Percentiles rank a stretch among this genome's conserved stretches.
Evolutionary conservation across 768 basidiomycete species (phyloP).

Genomic region (Phaeotremella skinneri): DNA sequence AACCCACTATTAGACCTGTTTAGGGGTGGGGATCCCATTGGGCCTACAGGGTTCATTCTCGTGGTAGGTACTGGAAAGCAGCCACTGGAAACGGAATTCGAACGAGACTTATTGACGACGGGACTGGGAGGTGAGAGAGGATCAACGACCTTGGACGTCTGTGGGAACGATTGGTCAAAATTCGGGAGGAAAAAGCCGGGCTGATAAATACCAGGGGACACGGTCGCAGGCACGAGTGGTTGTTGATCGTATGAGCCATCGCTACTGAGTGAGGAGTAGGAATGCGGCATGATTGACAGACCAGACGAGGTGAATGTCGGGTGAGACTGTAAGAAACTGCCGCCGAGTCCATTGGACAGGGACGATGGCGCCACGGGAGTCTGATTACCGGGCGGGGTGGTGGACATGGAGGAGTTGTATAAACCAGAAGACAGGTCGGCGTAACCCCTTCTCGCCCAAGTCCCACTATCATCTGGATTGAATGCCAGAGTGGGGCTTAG

Average conservation of each 20-base stretch:
- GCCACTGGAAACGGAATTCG: not conserved
- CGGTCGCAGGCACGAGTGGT: constrained; percentile 16
- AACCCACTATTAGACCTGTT: too few species aligned
- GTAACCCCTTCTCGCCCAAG: constrained; percentile 18
- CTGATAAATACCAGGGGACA: constrained; percentile 37
- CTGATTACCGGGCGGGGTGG: not conserved
- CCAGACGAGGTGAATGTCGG: not conserved
- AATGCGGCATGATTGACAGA: not conserved
- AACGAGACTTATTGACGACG: not conserved
- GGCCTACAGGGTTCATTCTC: not conserved
- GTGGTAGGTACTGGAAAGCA: not conserved
- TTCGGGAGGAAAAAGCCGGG: constrained; percentile 23
- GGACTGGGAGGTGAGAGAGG: not conserved
- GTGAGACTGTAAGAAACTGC: not conserved
- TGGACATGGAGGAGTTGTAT: not conserved
- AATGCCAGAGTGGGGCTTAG: not conserved
- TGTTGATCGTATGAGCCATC: not conserved
- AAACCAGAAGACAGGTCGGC: constrained; percentile 1
- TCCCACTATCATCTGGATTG: constrained; percentile 4
- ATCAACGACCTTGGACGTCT: not conserved
- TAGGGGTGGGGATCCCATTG: not conserved
- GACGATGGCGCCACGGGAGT: not conserved
- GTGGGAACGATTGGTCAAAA: not conserved
- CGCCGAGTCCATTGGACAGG: not conserved
- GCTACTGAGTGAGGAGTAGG: not conserved